Percentiles rank a stretch among this genome's conserved stretches.
Evolutionary conservation across 2,329 filamentous ascomycete genomes (phyloP).

Genomic region (Stemphylium beticola): DNA sequence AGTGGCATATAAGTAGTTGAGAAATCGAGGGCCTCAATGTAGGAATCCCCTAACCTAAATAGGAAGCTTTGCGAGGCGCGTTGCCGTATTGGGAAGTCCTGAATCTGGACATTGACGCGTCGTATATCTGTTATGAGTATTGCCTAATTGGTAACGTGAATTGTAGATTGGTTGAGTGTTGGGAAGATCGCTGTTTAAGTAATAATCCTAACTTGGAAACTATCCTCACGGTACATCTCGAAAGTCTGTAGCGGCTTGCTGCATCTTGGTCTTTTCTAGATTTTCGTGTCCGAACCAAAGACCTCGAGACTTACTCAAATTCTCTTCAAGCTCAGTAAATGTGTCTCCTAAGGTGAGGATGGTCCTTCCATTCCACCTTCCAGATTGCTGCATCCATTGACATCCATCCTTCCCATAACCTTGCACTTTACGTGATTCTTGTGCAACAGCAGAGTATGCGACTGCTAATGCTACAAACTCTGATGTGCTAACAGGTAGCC

Average conservation of each 20-base stretch:
- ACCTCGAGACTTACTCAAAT: conserved; percentile 15
- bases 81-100: no score
- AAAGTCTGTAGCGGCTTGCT: conserved; percentile 43
- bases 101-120: no score
- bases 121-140: no score
- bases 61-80: no score
- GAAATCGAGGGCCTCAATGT: no score
- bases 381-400: not conserved
- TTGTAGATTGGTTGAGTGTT: no score
- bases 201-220: no score
- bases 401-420: conserved; percentile 45
- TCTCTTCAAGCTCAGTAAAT: conserved; percentile 48
- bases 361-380: conserved; percentile 45
- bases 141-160: no score
- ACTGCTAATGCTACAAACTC: conserved; percentile 46
- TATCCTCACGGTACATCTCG: not conserved
- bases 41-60: no score
- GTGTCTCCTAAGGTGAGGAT: conserved; percentile 47
- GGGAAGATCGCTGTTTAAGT: no score
- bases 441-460: conserved; percentile 48
- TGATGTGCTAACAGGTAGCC: conserved; percentile 44
- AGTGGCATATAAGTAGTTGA: no score
- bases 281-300: conserved; percentile 47
- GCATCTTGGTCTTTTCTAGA: conserved; percentile 28
- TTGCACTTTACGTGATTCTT: conserved; percentile 41